A percentile compares a stretch with the other conserved stretches of the same genome.
Evolutionary conservation across 495 filamentous ascomycete genomes (phyloP).

Genomic region (Parathielavia appendiculata): DNA sequence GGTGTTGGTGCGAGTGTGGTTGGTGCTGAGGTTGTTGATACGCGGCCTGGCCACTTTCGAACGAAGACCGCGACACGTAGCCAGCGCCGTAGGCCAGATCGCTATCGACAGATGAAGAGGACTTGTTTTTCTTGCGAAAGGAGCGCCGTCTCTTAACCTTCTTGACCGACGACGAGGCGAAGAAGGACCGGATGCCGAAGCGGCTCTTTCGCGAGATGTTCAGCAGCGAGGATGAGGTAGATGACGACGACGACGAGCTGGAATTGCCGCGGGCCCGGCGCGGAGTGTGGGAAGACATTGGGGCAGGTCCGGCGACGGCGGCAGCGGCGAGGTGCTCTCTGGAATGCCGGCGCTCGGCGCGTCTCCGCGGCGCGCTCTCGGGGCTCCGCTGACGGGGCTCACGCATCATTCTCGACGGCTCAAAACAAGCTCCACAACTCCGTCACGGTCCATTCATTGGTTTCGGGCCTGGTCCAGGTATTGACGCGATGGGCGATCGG

Average conservation of each 20-base stretch:
- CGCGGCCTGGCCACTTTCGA: slow-evolving; percentile 20
- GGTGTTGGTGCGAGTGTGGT: slow-evolving; percentile 18
- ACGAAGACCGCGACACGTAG: slow-evolving; percentile 41
- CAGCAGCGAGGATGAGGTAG: slow-evolving; percentile 44
- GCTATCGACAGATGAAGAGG: slow-evolving; percentile 45
- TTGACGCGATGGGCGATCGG: slow-evolving; percentile 14
- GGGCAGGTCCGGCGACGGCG: slow-evolving; percentile 35
- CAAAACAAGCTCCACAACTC: slow-evolving; percentile 11
- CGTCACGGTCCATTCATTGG: slow-evolving; percentile 29
- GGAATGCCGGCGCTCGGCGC: slow-evolving; percentile 43
- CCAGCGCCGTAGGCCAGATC: slow-evolving; percentile 53
- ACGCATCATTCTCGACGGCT: slow-evolving; percentile 35
- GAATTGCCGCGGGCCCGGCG: slow-evolving; percentile 37
- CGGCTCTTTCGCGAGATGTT: slow-evolving; percentile 42
- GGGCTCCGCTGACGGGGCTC: slow-evolving; percentile 47
- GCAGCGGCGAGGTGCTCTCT: slow-evolving; percentile 42
- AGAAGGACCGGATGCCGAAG: slow-evolving; percentile 43
- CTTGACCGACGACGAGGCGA: slow-evolving; percentile 36
- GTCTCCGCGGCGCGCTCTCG: slow-evolving; percentile 46
- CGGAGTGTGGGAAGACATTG: slow-evolving; percentile 35
- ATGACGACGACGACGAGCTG: slow-evolving; percentile 37
- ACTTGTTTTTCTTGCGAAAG: slow-evolving; percentile 43
- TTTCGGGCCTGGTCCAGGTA: slow-evolving; percentile 1
- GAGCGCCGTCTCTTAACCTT: slow-evolving; percentile 42
- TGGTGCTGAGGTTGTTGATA: slow-evolving; percentile 9